phyloP scores from a whole-genome alignment of 306 rosid genomes.

The Lathyrus tuberosus region DNA sequence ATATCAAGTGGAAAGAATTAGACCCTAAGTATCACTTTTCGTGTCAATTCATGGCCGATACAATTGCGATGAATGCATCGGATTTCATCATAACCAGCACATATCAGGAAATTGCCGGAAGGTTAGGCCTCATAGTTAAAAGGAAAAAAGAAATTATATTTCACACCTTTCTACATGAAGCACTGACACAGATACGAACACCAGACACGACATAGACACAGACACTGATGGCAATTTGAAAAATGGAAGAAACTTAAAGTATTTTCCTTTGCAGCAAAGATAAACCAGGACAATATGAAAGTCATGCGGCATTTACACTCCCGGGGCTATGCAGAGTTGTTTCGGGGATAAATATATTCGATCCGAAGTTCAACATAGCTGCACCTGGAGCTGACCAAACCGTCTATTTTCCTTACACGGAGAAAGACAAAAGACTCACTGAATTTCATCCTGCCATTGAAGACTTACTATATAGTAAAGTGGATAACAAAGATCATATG shows the following conservation, averaged over 20 bases:
- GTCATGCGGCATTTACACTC: constrained; percentile 78
- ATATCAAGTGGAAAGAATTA: constrained; percentile 84
- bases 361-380: constrained; percentile 93
- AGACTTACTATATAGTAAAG: constrained; percentile 61
- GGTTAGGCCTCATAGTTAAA: constrained; percentile 56
- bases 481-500: constrained; percentile 74
- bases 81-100: constrained; percentile 91
- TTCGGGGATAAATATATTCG: constrained; percentile 84
- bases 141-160: no score
- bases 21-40: constrained; percentile 91
- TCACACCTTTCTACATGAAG: no score
- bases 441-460: constrained; percentile 70
- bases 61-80: constrained; percentile 87
- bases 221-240: not conserved
- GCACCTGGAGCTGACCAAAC: constrained; percentile 93
- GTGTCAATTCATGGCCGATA: constrained; percentile 84
- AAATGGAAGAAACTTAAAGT: not conserved
- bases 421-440: constrained; percentile 55
- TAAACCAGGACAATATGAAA: constrained; percentile 86
- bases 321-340: constrained; percentile 92
- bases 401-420: constrained; percentile 75
- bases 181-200: no score
- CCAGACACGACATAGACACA: not conserved
- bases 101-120: constrained; percentile 92
- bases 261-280: constrained; percentile 72